Evolutionary conservation across 768 basidiomycete genomes (phyloP).

Genomic region (Phlegmacium glaucopus): DNA sequence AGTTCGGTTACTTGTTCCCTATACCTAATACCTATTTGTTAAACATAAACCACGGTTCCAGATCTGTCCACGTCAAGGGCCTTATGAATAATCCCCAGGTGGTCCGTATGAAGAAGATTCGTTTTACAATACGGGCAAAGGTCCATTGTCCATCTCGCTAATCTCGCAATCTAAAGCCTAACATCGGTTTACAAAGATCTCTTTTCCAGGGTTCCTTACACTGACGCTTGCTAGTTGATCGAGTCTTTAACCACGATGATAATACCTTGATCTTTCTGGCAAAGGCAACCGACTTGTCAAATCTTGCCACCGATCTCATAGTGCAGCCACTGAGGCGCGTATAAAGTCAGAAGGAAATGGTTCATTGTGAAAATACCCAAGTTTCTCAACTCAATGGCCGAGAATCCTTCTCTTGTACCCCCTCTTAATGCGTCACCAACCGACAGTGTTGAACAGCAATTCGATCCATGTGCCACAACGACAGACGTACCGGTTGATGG

Average conservation of each 20-base stretch:
- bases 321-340: constrained; percentile 20
- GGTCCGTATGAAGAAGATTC: constrained; percentile 15
- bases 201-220: constrained; percentile 12
- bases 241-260: constrained; percentile 17
- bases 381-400: constrained; percentile 8
- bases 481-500: constrained; percentile 9
- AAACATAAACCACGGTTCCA: constrained; percentile 19
- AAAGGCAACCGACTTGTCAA: constrained; percentile 25
- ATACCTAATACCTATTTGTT: constrained; percentile 2
- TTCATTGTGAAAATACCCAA: constrained; percentile 12
- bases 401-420: constrained; percentile 6
- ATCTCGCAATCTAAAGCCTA: constrained; percentile 31
- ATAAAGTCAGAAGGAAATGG: constrained; percentile 25
- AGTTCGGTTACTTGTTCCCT: neutral
- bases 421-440: constrained; percentile 6
- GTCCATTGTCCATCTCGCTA: constrained; percentile 24
- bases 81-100: constrained; percentile 17
- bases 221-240: constrained; percentile 18
- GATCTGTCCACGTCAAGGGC: constrained; percentile 26
- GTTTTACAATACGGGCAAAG: constrained; percentile 10
- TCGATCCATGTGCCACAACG: constrained; percentile 7
- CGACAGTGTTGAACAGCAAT: neutral
- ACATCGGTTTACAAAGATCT: constrained; percentile 28
- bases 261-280: constrained; percentile 20
- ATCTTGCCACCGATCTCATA: constrained; percentile 23